Conservation (phyloP, 2,329 filamentous ascomycete genomes). For the Aspergillus piperis region DNA sequence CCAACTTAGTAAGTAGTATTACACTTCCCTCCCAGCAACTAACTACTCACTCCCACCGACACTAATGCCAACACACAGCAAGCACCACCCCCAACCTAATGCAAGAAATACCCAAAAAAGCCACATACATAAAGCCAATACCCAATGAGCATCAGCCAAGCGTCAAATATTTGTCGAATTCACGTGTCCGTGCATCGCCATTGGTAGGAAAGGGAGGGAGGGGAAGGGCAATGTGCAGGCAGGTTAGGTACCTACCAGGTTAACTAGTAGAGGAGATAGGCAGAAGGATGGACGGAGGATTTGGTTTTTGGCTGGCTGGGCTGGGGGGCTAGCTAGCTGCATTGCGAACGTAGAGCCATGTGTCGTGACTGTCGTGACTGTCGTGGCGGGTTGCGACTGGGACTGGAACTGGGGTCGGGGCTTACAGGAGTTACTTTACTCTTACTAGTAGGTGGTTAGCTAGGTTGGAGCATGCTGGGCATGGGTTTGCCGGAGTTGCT, state of each 20-base stretch:
- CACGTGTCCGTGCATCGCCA: not conserved
- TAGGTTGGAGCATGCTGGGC: not conserved
- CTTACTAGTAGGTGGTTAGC: not conserved
- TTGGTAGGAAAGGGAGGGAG: not conserved
- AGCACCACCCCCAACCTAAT: not conserved
- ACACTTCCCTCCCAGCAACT: not conserved
- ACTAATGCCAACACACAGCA: not conserved
- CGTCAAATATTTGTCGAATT: not conserved
- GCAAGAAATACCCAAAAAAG: constrained; percentile 10
- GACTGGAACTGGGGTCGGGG: not conserved
- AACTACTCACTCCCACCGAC: not conserved
- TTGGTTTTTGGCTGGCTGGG: not conserved
- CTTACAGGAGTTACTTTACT: no score
- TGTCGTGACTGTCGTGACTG: not conserved
- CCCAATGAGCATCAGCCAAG: not conserved
- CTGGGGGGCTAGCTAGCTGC: not conserved
- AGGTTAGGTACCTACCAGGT: not conserved
- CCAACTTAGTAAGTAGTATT: not conserved
- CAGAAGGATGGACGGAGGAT: no score
- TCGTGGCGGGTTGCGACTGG: constrained; percentile 10
- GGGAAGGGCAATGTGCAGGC: not conserved
- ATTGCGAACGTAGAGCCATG: not conserved
- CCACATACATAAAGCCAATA: not conserved
- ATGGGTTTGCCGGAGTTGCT: not conserved
- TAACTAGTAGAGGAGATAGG: not conserved